phyloP scores from a whole-genome alignment of 441 rosid genomes.

The Adansonia grandidieri region DNA sequence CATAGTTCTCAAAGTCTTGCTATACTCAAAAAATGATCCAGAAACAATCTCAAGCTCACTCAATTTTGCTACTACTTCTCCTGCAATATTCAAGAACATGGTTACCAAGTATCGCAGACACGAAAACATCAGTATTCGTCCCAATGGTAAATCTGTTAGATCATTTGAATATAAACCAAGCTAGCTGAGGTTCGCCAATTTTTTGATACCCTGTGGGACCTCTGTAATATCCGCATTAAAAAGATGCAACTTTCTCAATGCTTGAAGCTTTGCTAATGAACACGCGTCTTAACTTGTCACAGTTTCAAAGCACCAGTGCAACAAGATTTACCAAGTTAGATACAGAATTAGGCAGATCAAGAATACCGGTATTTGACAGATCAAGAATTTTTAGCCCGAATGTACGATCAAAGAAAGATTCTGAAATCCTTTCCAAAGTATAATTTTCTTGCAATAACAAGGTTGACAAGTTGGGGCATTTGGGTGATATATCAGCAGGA shows the following conservation, averaged over 20 bases:
- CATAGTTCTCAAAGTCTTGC: too few relatives aligned
- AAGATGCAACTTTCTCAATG: constrained; percentile 1
- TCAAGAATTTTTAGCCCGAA: background rate
- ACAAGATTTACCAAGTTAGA: constrained; percentile 11
- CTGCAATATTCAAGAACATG: too few relatives aligned
- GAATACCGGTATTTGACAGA: background rate
- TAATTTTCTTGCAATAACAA: constrained; percentile 1
- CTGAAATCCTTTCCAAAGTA: background rate
- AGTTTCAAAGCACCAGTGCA: constrained; percentile 8
- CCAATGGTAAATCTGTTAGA: too few relatives aligned
- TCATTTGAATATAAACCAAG: too few relatives aligned
- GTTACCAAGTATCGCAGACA: too few relatives aligned
- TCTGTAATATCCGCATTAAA: background rate
- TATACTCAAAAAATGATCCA: too few relatives aligned
- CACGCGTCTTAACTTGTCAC: constrained; percentile 11
- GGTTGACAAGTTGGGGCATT: constrained; percentile 6
- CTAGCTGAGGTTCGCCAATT: too few relatives aligned
- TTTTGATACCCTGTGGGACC: background rate
- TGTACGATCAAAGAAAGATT: background rate
- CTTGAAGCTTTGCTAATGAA: constrained; percentile 11
- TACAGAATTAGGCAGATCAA: background rate
- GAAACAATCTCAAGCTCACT: too few relatives aligned
- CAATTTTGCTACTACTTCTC: too few relatives aligned
- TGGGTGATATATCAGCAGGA: constrained; percentile 4
- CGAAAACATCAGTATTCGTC: too few relatives aligned